These are phyloP conservation scores for Ceratocystis alfenasii DNA, from an alignment of 2,329 filamentous ascomycete genomes.

Conservation along the genomic window DNA sequence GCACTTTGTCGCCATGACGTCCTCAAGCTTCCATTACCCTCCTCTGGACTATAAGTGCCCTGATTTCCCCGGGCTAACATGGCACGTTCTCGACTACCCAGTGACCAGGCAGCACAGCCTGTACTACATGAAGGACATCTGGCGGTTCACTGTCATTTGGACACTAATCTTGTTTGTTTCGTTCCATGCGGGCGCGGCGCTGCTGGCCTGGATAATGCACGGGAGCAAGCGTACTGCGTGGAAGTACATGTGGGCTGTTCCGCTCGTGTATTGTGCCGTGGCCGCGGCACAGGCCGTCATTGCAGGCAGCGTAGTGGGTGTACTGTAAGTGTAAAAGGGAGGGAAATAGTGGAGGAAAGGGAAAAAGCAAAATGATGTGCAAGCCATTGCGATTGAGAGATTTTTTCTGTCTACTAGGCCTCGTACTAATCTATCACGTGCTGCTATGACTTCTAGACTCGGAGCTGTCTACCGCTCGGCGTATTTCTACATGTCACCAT, in stretches of 20 bases:
- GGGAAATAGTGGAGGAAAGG: neutral
- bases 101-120: constrained; percentile 44
- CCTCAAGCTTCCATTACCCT: constrained; percentile 27
- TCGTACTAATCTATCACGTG: neutral
- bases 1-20: neutral
- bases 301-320: constrained; percentile 67
- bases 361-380: too few relatives aligned
- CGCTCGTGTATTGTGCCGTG: constrained; percentile 56
- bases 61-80: constrained; percentile 70
- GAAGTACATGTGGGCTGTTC: constrained; percentile 59
- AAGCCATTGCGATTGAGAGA: too few relatives aligned
- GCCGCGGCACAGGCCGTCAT: constrained; percentile 66
- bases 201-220: constrained; percentile 62
- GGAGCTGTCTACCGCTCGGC: constrained; percentile 71
- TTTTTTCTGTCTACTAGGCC: too few relatives aligned
- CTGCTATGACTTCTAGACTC: constrained; percentile 38
- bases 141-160: constrained; percentile 81
- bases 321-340: constrained; percentile 48
- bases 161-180: constrained; percentile 66
- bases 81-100: constrained; percentile 43
- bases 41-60: constrained; percentile 51
- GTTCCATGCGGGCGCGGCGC: constrained; percentile 60
- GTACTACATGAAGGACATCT: constrained; percentile 65
- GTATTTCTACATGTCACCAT: constrained; percentile 84
- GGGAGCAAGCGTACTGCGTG: constrained; percentile 44